Base-by-base conservation (phyloP, 768 basidiomycete genomes). In the Serendipita sp. region DNA sequence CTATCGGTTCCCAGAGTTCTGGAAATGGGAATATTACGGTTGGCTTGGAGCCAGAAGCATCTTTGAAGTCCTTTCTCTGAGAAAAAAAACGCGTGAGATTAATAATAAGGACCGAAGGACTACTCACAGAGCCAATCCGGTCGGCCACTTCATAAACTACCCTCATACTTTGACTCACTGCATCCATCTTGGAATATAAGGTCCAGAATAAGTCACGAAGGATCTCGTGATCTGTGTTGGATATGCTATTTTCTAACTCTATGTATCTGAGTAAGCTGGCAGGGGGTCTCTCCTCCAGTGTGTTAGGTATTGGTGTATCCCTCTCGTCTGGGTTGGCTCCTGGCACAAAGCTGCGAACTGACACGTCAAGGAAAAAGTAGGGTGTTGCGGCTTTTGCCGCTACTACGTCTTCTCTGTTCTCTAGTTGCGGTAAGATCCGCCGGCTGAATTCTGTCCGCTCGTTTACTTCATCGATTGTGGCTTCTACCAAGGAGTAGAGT, bases 151-250 rank as follows among this genome's bases (percentile, higher is more conserved):
- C 96, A 67, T 86, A 92, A 2, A 93, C 81, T 3, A 96, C 86
- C 63, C 93, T 79, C 67, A 96, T 77, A 8, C 94, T 91, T 72
- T 99, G 94, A 13, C 88, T 80, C 18, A 98, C 89, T 35, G 96
- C 96, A 71, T 93, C 87, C 54, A 99, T 71, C 74, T 99, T 98
- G 15, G 92, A 96, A 72, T 92, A 99, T 15, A 95, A 72, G 1
- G 95, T 96, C 95, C 95, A 98, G 74, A 98, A 98, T 41, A 99
- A 79, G 73, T 98, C 96, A 66, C 78, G 81, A 64, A 99, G 73
- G 13, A 88, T 87, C 70, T 95, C 92, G 66, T 91, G 89, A 69
- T 96, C 89, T 16, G 79, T 77, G 37, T 83, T 80, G 67, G 85
- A 88, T 0, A 83, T 76, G 16, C 85, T 82, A 4, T 85, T 83